phyloP scores from a whole-genome alignment of 495 filamentous ascomycete species.

The Rhizodiscina lignyota region DNA sequence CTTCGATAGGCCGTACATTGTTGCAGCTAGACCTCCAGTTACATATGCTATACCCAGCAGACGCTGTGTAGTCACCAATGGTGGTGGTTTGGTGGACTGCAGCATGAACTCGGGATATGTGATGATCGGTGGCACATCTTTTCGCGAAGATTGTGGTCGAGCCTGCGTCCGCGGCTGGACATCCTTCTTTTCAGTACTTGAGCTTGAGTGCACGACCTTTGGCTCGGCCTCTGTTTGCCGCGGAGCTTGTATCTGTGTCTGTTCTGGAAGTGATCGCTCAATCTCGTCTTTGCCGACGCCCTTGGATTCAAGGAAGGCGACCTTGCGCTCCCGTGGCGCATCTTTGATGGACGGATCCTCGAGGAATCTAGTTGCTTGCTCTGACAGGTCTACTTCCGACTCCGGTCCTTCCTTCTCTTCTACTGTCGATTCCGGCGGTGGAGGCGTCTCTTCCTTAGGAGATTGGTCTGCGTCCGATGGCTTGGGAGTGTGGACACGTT shows the following conservation, averaged over 20 bases:
- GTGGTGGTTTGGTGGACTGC: conserved; percentile 46
- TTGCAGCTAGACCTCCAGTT: conserved; percentile 49
- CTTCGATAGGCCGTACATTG: conserved; percentile 66
- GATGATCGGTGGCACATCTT: conserved; percentile 68
- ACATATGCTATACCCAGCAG: conserved; percentile 67
- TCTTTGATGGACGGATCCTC: conserved; percentile 57
- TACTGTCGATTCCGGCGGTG: too few relatives aligned
- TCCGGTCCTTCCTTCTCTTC: background rate
- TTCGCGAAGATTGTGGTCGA: conserved; percentile 5
- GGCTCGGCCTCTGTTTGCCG: too few relatives aligned
- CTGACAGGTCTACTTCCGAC: conserved; percentile 10
- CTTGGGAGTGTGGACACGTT: conserved; percentile 10
- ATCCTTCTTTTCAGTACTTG: conserved; percentile 3
- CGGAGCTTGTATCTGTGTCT: conserved; percentile 13
- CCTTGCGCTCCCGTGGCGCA: conserved; percentile 54
- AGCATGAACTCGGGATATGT: conserved; percentile 93
- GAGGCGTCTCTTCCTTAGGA: too few relatives aligned
- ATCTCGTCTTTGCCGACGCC: conserved; percentile 55
- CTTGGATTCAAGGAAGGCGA: conserved; percentile 64
- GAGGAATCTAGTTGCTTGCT: conserved; percentile 66
- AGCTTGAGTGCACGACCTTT: background rate
- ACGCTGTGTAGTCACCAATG: conserved; percentile 58
- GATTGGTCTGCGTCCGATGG: conserved; percentile 13
- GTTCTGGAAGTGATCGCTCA: conserved; percentile 21
- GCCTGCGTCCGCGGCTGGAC: background rate